Evolutionary conservation across 139 green algal genomes (phyloP).

Genomic region (Tetratostichococcus sp.): DNA sequence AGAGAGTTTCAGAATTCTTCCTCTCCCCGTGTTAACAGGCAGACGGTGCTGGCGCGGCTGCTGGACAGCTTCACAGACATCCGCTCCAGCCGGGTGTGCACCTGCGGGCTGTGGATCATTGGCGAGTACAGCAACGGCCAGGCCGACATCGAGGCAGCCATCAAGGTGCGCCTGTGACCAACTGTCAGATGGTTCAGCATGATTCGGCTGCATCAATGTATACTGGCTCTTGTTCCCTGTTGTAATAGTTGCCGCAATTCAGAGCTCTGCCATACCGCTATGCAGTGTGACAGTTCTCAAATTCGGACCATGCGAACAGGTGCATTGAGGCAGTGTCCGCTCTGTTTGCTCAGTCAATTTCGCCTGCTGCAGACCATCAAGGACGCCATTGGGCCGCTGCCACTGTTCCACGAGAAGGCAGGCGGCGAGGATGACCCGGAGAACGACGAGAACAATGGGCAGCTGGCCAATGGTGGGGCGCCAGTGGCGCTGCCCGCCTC

Average conservation of each 20-base stretch:
- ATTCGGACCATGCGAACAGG: too few relatives aligned
- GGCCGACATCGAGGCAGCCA: slow-evolving; percentile 64
- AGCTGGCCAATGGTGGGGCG: not conserved
- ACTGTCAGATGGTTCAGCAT: not conserved
- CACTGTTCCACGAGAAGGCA: slow-evolving; percentile 45
- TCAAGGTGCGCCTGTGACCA: slow-evolving; percentile 43
- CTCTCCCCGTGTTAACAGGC: slow-evolving; percentile 18
- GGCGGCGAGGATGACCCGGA: slow-evolving; percentile 23
- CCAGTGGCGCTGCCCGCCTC: slow-evolving; percentile 16
- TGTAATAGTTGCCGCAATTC: too few relatives aligned
- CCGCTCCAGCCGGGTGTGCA: slow-evolving; percentile 74
- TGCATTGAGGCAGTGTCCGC: not conserved
- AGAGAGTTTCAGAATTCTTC: too few relatives aligned
- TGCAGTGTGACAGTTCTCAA: too few relatives aligned
- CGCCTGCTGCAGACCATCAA: slow-evolving; percentile 55
- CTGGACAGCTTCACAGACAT: slow-evolving; percentile 85
- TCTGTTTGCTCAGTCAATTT: too few relatives aligned
- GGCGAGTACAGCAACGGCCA: slow-evolving; percentile 77
- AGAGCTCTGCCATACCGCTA: too few relatives aligned
- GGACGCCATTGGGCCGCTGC: slow-evolving; percentile 65
- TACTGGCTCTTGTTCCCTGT: too few relatives aligned
- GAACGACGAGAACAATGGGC: slow-evolving; percentile 17
- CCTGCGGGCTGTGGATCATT: slow-evolving; percentile 91
- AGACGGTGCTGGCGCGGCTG: slow-evolving; percentile 79
- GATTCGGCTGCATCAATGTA: too few relatives aligned